Evolutionary conservation across 805 yeast species (phyloP), one percentile per base, ranked within the genome.

Genomic region (Brettanomyces nanus): DNA sequence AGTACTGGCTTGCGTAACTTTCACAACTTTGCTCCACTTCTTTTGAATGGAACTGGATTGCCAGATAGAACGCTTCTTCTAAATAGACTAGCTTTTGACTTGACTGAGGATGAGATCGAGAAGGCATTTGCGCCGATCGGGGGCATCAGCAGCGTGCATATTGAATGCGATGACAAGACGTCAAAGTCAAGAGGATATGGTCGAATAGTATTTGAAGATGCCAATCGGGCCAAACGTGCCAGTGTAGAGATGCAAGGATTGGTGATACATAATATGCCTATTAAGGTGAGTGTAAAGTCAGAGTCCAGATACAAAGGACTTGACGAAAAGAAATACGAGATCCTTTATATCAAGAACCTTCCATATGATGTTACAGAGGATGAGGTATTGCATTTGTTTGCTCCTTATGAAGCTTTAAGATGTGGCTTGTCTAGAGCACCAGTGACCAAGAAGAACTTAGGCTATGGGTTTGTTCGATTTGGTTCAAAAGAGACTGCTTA

Each of bases 381-480:
- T 2, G 54, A 57, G 9, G 37, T 58, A 1, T 47, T 54, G 51
- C 30, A 42, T 6, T 14, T 48, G 5, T 47, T 57, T 28, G 53
- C 51, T 6, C 54, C 53, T 1, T 42, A 44, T 20, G 53, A 52
- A 22, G 59, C 57, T 1, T 25, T 54, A n/a, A 34, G 60, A 25
- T 48, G 59, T 33, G 54, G 56, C 15, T 37, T 58, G 13, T 48
- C 49, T 11, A 42, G 52, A 28, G 53, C 60, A 0, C 60, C 61
- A 4, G 45, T 53, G n/a, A 48, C 56, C 1, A 36, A 45, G 13
- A 41, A 47, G 33, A 51, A 58, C 18, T 36, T 56, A 11, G 85
- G 84, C 2, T 75, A 73, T 50, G 85, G 84, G 1, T 80, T 76
- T 46, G 63, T 80, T 23, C 78, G 81, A 46, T 80, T 76, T 49